Evolutionary conservation across 225 moss, liverwort and hornwort genomes (phyloP).

Genomic region (Antitrichia curtipendula): DNA sequence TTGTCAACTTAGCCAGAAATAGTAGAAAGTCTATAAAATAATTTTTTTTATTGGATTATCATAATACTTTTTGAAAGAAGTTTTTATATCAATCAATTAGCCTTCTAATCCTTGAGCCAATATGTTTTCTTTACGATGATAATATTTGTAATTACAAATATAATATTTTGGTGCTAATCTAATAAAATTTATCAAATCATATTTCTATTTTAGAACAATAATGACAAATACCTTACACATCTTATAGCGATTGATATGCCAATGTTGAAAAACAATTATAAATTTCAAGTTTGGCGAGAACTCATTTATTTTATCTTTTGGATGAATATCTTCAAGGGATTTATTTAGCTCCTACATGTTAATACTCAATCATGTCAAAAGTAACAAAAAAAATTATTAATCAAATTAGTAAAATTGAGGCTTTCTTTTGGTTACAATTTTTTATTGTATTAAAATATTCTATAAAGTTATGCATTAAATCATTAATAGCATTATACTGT

Average conservation of each 20-base stretch:
- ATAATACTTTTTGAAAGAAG: background rate
- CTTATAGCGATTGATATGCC: background rate
- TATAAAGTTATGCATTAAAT: background rate
- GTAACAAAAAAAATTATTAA: no score
- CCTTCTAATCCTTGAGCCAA: accelerated
- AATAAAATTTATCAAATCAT: background rate
- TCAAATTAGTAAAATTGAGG: no score
- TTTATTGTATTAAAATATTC: no score
- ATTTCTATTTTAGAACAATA: background rate
- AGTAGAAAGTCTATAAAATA: no score
- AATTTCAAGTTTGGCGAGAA: background rate
- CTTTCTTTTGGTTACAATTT: background rate
- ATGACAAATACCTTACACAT: slow-evolving; percentile 1
- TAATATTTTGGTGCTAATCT: background rate
- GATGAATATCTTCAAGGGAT: background rate
- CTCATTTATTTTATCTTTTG: background rate
- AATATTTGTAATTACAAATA: background rate
- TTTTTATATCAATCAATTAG: background rate
- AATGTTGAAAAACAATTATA: slow-evolving; percentile 10
- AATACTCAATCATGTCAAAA: background rate
- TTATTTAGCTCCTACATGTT: background rate
- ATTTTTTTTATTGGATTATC: background rate
- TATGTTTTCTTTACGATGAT: background rate
- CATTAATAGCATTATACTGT: background rate
- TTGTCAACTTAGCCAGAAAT: background rate